Percentiles rank a stretch among this genome's conserved stretches.
Evolutionary conservation across 345 rosid species (phyloP).

Genomic region (Conringia planisiliqua): DNA sequence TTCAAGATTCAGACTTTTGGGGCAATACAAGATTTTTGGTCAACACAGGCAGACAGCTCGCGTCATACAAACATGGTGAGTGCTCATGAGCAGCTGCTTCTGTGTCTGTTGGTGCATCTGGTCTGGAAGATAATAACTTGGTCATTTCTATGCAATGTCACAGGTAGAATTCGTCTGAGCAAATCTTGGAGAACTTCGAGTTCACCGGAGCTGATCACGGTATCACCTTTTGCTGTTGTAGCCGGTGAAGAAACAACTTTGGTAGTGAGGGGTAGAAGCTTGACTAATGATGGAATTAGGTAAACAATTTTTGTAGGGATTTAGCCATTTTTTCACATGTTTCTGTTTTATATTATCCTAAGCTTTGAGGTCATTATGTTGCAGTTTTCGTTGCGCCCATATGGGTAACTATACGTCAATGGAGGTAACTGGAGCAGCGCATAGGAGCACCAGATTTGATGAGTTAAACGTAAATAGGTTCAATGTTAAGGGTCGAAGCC

Average conservation of each 20-base stretch:
- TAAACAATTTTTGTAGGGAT: constrained; percentile 15
- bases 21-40: constrained; percentile 69
- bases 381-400: constrained; percentile 60
- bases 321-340: background rate
- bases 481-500: constrained; percentile 36
- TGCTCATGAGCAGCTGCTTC: background rate
- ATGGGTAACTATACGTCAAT: constrained; percentile 59
- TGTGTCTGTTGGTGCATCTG: background rate
- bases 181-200: constrained; percentile 68
- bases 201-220: constrained; percentile 67
- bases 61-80: constrained; percentile 65
- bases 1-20: constrained; percentile 71
- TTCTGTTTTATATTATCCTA: background rate
- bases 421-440: constrained; percentile 37
- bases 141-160: constrained; percentile 9
- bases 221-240: constrained; percentile 76
- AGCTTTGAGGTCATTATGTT: constrained; percentile 6
- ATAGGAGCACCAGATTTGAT: constrained; percentile 37
- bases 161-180: constrained; percentile 65
- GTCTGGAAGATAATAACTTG: background rate
- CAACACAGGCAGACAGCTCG: constrained; percentile 60
- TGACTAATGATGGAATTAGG: constrained; percentile 63
- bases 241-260: constrained; percentile 64
- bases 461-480: constrained; percentile 51
- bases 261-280: constrained; percentile 62